Percentiles rank a stretch among this genome's conserved stretches.
phyloP scores from a whole-genome alignment of 2,329 filamentous ascomycete genomes.

The Graphilbum sp. region DNA sequence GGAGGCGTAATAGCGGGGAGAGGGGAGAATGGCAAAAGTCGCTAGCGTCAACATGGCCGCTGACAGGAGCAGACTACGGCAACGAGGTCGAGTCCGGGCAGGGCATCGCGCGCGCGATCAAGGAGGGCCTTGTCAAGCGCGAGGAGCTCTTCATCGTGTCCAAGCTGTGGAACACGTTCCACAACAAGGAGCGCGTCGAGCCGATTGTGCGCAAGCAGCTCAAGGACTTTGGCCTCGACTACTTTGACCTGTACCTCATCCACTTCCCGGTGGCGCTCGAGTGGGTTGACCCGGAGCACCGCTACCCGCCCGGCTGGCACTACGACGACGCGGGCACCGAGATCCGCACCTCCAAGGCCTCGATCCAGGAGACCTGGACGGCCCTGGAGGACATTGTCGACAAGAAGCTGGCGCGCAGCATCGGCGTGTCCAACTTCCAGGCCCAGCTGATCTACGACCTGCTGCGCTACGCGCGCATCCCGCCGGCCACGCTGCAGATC shows the following conservation, averaged over 20 bases:
- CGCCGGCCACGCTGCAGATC: slow-evolving; percentile 66
- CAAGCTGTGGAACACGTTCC: slow-evolving; percentile 89
- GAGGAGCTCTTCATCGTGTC: slow-evolving; percentile 83
- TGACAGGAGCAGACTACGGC: slow-evolving; percentile 63
- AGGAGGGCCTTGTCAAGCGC: slow-evolving; percentile 65
- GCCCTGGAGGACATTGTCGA: slow-evolving; percentile 64
- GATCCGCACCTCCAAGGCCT: slow-evolving; percentile 48
- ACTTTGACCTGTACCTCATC: slow-evolving; percentile 80
- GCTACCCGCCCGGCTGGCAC: slow-evolving; percentile 68
- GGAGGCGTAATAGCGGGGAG: background rate
- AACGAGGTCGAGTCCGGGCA: slow-evolving; percentile 67
- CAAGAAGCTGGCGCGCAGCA: slow-evolving; percentile 50
- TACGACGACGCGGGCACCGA: slow-evolving; percentile 41
- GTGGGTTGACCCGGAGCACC: slow-evolving; percentile 64
- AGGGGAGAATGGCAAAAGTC: background rate
- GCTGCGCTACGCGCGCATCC: slow-evolving; percentile 59
- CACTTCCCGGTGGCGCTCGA: slow-evolving; percentile 81
- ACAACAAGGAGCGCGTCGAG: slow-evolving; percentile 62
- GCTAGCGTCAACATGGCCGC: too few species aligned
- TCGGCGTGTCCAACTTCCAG: slow-evolving; percentile 76
- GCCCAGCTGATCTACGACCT: slow-evolving; percentile 62
- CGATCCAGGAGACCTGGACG: slow-evolving; percentile 67
- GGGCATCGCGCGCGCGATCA: slow-evolving; percentile 63
- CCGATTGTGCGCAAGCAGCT: slow-evolving; percentile 63
- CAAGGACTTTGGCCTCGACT: slow-evolving; percentile 69